A percentile compares a stretch with the other conserved stretches of the same genome.
Evolutionary conservation across 2,329 filamentous ascomycete species (phyloP).

Genomic region (Botrytis porri): DNA sequence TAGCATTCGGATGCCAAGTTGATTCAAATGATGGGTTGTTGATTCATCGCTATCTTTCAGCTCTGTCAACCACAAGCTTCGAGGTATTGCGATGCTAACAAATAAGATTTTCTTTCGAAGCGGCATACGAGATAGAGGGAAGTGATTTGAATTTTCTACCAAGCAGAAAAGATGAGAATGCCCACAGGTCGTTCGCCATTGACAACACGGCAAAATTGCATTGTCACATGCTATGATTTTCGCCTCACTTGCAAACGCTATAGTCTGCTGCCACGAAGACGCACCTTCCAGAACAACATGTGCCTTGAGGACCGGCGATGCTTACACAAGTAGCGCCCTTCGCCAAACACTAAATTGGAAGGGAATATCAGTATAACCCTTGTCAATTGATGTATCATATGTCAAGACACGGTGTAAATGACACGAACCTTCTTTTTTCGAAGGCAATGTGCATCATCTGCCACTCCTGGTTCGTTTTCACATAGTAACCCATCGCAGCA

Average conservation of each 20-base stretch:
- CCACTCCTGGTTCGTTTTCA: not conserved
- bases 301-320: not conserved
- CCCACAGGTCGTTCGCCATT: not conserved
- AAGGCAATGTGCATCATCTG: conserved; percentile 17
- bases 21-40: not conserved
- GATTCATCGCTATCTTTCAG: not conserved
- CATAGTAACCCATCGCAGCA: conserved; percentile 5
- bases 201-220: not conserved
- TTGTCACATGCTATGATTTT: too few species aligned
- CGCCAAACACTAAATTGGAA: not conserved
- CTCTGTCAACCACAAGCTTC: not conserved
- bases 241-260: not conserved
- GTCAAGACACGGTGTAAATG: too few species aligned
- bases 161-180: too few species aligned
- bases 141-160: not conserved
- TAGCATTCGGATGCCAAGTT: not conserved
- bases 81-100: not conserved
- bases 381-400: not conserved
- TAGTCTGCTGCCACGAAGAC: conserved; percentile 5
- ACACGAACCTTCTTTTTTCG: conserved; percentile 6
- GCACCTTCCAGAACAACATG: conserved; percentile 5
- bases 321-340: conserved; percentile 1
- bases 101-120: not conserved
- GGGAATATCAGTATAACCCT: not conserved
- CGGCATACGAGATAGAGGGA: not conserved